phyloP scores from a whole-genome alignment of 164 flowering plant species.

The grape (Vitis vinifera) region ASM3070453v1 NC_081822.1:6082001-6082500 shows the following conservation, averaged over 20 bases:
- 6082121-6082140: background rate
- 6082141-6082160: background rate
- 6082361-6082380: slow-evolving; percentile 87
- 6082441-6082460: background rate
- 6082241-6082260: slow-evolving; percentile 99
- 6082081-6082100: no score
- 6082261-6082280: slow-evolving; percentile 98
- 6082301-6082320: slow-evolving; percentile 93
- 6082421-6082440: background rate
- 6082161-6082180: background rate
- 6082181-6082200: no score
- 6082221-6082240: slow-evolving; percentile 41
- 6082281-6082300: slow-evolving; percentile 94
- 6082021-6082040: slow-evolving; percentile 83
- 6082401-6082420: slow-evolving; percentile 63
- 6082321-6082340: slow-evolving; percentile 87
- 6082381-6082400: slow-evolving; percentile 92
- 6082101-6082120: background rate
- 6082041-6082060: slow-evolving; percentile 85
- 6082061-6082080: background rate
- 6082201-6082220: no score
- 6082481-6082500: slow-evolving; percentile 56
- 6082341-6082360: slow-evolving; percentile 91
- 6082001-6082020: slow-evolving; percentile 41
- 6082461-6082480: background rate